Evolutionary conservation across 2,329 filamentous ascomycete species (phyloP).

Genomic region (Aspergillus puulaauensis): DNA sequence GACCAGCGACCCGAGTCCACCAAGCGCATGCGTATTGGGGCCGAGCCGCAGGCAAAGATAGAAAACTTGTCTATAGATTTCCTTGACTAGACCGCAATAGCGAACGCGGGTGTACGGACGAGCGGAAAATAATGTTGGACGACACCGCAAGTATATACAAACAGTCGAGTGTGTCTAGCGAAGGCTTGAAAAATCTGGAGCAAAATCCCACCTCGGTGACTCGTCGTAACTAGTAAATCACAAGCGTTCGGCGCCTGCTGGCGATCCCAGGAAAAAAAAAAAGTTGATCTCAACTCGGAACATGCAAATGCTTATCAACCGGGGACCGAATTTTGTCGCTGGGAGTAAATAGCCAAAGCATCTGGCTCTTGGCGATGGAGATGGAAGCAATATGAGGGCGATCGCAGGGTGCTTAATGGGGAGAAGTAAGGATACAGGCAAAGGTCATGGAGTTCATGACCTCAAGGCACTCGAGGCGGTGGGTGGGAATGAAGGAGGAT

Average conservation of each 20-base stretch:
- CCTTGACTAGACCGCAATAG: background rate
- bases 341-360: slow-evolving; percentile 1
- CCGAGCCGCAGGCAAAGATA: slow-evolving; percentile 7
- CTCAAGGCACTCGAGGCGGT: slow-evolving; percentile 12
- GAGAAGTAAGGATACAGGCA: slow-evolving; percentile 15
- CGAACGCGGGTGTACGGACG: background rate
- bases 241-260: slow-evolving; percentile 1
- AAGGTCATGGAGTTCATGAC: slow-evolving; percentile 18
- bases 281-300: background rate
- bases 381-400: background rate
- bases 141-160: background rate
- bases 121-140: background rate
- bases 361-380: slow-evolving; percentile 1
- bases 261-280: background rate
- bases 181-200: background rate
- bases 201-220: background rate
- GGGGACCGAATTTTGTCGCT: slow-evolving; percentile 8
- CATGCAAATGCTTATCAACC: slow-evolving; percentile 1
- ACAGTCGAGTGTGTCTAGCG: background rate
- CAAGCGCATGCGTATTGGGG: slow-evolving; percentile 16
- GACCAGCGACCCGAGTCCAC: slow-evolving; percentile 9
- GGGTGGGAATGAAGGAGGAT: slow-evolving; percentile 17
- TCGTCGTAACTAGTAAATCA: background rate
- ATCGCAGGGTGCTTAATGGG: slow-evolving; percentile 9
- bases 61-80: background rate